Evolutionary conservation across 1,284 basidiomycete species (phyloP), one percentile per base, ranked within the genome.

Genomic region (Polyporus tsugae): DNA sequence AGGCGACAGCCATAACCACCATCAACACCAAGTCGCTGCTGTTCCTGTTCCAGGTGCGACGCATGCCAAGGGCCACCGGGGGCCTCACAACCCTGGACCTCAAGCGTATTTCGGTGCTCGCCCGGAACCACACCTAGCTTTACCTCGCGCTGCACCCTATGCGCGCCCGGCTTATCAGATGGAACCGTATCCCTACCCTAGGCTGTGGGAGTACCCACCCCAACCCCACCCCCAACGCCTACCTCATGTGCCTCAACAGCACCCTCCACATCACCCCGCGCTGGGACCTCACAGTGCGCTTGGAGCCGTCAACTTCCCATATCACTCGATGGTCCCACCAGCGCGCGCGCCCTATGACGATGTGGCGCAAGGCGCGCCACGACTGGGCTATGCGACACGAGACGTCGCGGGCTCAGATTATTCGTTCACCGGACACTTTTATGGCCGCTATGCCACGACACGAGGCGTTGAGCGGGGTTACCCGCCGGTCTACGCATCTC

Each of bases 1-100:
- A 9, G 46, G n/a, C 10, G 6, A 49, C 46, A 25, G 9, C 46
- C 46, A 25, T 6, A 49, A 2, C 19, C 19, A 46, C 19, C 11
- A 19, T 46, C 44, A 22, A 49, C 46, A 49, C 6, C 46, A 2
- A 22, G 46, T 22, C 19, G 17, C 4, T 49, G 46, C 17, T 19
- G n/a, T 11, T 11, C 46, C 46, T 25, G 46, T 17, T 42, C 17
- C n/a, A 49, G n/a, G n/a, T 25, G 19, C 10, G 9, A 10, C 46
- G 19, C 80, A 61, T 77, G 78, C 67, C 74, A 78, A 11, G 6
- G 3, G 15, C 11, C 41, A n/a, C 13, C 57, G 22, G 22, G 35
- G 1, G 41, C 2, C 13, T 9, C 29, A 44, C 41, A 25, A 11
- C 36, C 4, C n/a, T 33, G 46, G n/a, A 49, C 15, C 41, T 5